Conservation (phyloP, 306 rosid species). For the Prunus padus region DNA sequence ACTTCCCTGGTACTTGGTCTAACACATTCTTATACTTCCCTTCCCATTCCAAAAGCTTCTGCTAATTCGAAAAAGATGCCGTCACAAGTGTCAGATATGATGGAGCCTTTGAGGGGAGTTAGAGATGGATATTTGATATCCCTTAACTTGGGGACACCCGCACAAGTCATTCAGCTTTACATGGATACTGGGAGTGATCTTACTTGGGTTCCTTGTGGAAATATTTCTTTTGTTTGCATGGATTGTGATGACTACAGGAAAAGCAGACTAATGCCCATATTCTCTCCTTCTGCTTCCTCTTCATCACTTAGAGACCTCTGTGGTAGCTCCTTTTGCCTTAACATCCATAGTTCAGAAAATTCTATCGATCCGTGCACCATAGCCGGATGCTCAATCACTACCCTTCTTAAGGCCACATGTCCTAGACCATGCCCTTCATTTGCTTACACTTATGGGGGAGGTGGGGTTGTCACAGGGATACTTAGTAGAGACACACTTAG, state of each 20-base stretch:
- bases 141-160: conserved; percentile 46
- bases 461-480: conserved; percentile 38
- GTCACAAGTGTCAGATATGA: conserved; percentile 25
- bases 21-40: conserved; percentile 33
- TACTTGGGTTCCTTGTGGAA: conserved; percentile 62
- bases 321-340: conserved; percentile 38
- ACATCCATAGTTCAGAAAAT: conserved; percentile 54
- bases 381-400: conserved; percentile 43
- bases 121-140: conserved; percentile 54
- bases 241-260: conserved; percentile 42
- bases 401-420: conserved; percentile 40
- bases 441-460: conserved; percentile 50
- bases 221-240: conserved; percentile 43
- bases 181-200: conserved; percentile 66
- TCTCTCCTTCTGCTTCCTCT: conserved; percentile 47
- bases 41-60: conserved; percentile 23
- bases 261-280: conserved; percentile 25
- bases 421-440: conserved; percentile 55
- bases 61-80: conserved; percentile 14
- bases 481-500: conserved; percentile 40
- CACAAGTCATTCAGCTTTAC: conserved; percentile 49
- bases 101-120: conserved; percentile 45
- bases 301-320: conserved; percentile 46
- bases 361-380: conserved; percentile 43
- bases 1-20: conserved; percentile 39